Conservation (phyloP, 345 rosid species). For the Anastatica hierochuntica region DNA sequence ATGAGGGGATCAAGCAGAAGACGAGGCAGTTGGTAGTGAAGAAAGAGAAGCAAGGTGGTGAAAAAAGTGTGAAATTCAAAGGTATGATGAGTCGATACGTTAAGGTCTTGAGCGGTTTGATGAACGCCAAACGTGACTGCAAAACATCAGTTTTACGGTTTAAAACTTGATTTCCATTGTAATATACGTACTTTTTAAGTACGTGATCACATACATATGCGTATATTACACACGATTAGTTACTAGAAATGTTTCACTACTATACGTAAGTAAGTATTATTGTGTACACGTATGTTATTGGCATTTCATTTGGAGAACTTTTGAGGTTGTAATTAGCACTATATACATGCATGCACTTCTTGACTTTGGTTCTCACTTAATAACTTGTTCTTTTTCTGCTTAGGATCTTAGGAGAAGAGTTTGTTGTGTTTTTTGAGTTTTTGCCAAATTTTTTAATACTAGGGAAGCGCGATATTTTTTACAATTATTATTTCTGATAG, state of each 20-base stretch:
- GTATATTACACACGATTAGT: not conserved
- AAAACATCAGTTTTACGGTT: conserved; percentile 12
- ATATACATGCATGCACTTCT: not conserved
- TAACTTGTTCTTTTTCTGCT: too few species aligned
- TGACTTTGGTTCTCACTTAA: too few species aligned
- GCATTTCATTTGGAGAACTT: conserved; percentile 1
- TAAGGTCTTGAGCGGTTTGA: conserved; percentile 46
- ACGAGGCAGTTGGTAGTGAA: conserved; percentile 40
- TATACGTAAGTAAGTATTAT: not conserved
- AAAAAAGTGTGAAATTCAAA: conserved; percentile 29
- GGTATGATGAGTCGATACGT: conserved; percentile 57
- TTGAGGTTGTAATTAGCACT: conserved; percentile 5
- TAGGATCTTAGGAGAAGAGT: too few species aligned
- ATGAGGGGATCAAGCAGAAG: conserved; percentile 24
- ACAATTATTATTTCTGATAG: too few species aligned
- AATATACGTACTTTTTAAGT: not conserved
- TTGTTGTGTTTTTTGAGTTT: too few species aligned
- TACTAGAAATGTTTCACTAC: not conserved
- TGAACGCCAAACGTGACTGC: conserved; percentile 39
- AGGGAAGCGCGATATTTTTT: too few species aligned
- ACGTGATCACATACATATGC: not conserved
- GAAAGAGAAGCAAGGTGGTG: conserved; percentile 20
- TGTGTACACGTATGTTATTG: not conserved
- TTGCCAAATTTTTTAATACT: too few species aligned
- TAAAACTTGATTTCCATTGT: conserved; percentile 7